A percentile compares a stretch with the other conserved stretches of the same genome.
Evolutionary conservation across 305 asterid genomes (phyloP).

Genomic region (Lippia alba): DNA sequence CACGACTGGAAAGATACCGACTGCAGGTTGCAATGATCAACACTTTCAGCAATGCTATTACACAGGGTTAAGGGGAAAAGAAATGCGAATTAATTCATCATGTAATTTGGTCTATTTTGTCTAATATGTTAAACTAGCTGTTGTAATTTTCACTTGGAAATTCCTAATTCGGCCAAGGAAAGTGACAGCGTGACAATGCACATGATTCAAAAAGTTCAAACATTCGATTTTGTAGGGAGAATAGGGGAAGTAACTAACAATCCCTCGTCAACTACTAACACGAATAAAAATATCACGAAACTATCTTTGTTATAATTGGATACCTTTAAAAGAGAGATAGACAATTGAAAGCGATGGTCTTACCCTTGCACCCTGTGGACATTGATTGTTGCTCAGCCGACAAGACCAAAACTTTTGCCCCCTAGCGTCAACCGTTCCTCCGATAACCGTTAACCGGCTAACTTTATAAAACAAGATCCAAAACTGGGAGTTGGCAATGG

Average conservation of each 20-base stretch:
- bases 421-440: conserved; percentile 72
- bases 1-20: conserved; percentile 64
- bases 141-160: neutral
- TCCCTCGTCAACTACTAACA: too few species aligned
- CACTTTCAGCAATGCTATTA: neutral
- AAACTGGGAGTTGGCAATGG: conserved; percentile 50
- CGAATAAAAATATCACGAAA: too few species aligned
- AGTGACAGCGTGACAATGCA: neutral
- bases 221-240: neutral
- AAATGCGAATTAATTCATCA: too few species aligned
- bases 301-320: too few species aligned
- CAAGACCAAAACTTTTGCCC: conserved; percentile 69
- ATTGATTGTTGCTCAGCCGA: conserved; percentile 36
- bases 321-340: too few species aligned
- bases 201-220: neutral
- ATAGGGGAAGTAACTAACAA: neutral
- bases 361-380: conserved; percentile 78
- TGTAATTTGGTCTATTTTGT: too few species aligned
- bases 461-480: conserved; percentile 75
- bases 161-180: too few species aligned
- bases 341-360: neutral
- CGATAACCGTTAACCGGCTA: conserved; percentile 53
- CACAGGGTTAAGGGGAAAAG: neutral
- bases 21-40: conserved; percentile 41
- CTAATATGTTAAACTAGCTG: too few species aligned